These are phyloP conservation scores for Hordeum marinum DNA, from an alignment of 176 grass and related monocot genomes.

Conservation along the genomic window DNA sequence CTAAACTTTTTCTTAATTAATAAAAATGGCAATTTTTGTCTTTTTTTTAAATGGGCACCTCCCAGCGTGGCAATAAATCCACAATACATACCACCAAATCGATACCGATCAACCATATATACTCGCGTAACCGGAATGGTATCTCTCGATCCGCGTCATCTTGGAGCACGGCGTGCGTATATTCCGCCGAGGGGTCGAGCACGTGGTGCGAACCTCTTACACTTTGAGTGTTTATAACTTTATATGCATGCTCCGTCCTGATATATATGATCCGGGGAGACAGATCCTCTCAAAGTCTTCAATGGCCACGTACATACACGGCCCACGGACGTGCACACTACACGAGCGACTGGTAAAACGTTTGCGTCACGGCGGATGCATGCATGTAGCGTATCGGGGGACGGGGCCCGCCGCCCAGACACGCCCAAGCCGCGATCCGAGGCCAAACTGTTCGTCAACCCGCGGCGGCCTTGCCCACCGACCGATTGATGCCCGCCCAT, in stretches of 20 bases:
- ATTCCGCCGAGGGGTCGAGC: too few relatives aligned
- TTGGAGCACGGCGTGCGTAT: too few relatives aligned
- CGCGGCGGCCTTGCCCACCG: not conserved
- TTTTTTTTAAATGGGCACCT: not conserved
- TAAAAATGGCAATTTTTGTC: too few relatives aligned
- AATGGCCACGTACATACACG: not conserved
- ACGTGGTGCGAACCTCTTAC: too few relatives aligned
- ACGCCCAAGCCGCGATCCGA: not conserved
- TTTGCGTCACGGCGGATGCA: conserved; percentile 3
- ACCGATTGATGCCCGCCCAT: not conserved
- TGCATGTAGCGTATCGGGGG: not conserved
- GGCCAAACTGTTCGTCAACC: not conserved
- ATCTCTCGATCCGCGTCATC: not conserved
- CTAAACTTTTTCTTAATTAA: too few relatives aligned
- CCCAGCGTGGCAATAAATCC: not conserved
- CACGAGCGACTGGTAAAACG: conserved; percentile 27
- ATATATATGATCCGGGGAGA: not conserved
- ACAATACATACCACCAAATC: not conserved
- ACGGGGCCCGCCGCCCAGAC: not conserved
- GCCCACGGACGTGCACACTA: not conserved
- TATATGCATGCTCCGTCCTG: too few relatives aligned
- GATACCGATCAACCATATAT: not conserved
- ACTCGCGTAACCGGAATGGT: not conserved
- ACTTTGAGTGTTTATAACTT: not conserved
- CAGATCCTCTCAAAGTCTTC: not conserved